These are phyloP conservation scores for Tripterygium wilfordii DNA, from an alignment of 177 flowering plant genomes.

Conservation along the genomic window DNA sequence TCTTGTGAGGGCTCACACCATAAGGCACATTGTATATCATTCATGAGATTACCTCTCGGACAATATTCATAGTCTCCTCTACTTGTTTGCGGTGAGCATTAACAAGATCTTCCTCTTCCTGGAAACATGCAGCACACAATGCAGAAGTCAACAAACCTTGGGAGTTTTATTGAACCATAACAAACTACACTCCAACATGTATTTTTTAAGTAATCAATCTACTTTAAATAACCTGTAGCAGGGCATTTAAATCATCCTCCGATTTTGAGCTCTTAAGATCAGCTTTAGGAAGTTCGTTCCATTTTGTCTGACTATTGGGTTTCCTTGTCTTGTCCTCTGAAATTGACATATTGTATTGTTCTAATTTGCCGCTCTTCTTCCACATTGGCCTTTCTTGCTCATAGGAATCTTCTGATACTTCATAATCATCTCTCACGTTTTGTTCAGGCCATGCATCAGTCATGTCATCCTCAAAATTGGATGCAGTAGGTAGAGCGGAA, in stretches of 20 bases:
- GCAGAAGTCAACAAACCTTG: too few species aligned
- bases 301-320: constrained; percentile 38
- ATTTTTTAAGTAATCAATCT: not conserved
- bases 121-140: constrained; percentile 12
- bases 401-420: constrained; percentile 39
- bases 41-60: constrained; percentile 79
- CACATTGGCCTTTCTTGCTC: constrained; percentile 44
- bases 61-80: constrained; percentile 80
- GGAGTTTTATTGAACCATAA: too few species aligned
- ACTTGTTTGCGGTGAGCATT: constrained; percentile 70
- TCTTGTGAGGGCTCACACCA: too few species aligned
- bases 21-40: too few species aligned
- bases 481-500: constrained; percentile 32
- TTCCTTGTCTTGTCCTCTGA: constrained; percentile 40
- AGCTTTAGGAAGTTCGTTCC: constrained; percentile 42
- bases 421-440: constrained; percentile 40
- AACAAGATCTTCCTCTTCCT: constrained; percentile 89
- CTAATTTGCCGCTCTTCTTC: constrained; percentile 46
- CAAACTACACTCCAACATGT: not conserved
- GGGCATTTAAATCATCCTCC: constrained; percentile 56
- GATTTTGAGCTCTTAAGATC: constrained; percentile 29
- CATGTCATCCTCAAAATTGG: constrained; percentile 32
- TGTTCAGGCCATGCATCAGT: constrained; percentile 34
- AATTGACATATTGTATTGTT: constrained; percentile 19
- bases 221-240: constrained; percentile 42